These are phyloP conservation scores for Lupinus albus DNA, from an alignment of 306 rosid species.

Conservation along the genomic window DNA sequence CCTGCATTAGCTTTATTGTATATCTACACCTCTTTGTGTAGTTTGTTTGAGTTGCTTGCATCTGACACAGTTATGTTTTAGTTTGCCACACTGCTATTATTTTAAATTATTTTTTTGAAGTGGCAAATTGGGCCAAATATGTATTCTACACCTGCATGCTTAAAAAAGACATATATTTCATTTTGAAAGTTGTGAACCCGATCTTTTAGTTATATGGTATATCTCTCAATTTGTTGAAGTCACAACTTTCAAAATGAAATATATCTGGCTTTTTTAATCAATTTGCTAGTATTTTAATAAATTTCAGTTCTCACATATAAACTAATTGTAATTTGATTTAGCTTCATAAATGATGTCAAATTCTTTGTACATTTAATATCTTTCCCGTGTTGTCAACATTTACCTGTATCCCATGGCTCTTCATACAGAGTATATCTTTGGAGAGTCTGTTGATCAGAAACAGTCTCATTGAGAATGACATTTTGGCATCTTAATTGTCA, in stretches of 20 bases:
- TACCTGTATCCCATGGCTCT: constrained; percentile 42
- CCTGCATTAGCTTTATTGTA: constrained; percentile 8
- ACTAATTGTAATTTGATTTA: constrained; percentile 24
- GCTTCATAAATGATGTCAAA: constrained; percentile 33
- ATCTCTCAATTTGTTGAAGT: constrained; percentile 27
- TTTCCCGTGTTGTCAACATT: constrained; percentile 33
- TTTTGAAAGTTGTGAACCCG: constrained; percentile 28
- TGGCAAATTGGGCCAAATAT: constrained; percentile 16
- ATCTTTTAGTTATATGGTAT: constrained; percentile 17
- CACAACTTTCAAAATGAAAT: too few relatives aligned
- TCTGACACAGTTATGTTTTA: constrained; percentile 13
- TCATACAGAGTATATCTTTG: constrained; percentile 40
- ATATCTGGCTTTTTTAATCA: too few relatives aligned
- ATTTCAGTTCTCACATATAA: neutral
- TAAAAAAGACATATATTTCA: constrained; percentile 32
- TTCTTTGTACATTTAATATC: constrained; percentile 1
- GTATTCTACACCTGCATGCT: constrained; percentile 11
- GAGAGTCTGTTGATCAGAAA: constrained; percentile 41
- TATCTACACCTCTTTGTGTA: constrained; percentile 3
- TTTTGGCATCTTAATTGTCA: constrained; percentile 52
- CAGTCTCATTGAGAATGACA: constrained; percentile 47
- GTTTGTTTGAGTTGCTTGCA: constrained; percentile 37
- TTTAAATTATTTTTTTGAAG: neutral
- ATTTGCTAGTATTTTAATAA: constrained; percentile 24
- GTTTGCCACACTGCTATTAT: constrained; percentile 28